Percentiles rank a stretch among this genome's conserved stretches.
Evolutionary conservation across 2,329 filamentous ascomycete genomes (phyloP).

Genomic region (Stylonectria norvegica): DNA sequence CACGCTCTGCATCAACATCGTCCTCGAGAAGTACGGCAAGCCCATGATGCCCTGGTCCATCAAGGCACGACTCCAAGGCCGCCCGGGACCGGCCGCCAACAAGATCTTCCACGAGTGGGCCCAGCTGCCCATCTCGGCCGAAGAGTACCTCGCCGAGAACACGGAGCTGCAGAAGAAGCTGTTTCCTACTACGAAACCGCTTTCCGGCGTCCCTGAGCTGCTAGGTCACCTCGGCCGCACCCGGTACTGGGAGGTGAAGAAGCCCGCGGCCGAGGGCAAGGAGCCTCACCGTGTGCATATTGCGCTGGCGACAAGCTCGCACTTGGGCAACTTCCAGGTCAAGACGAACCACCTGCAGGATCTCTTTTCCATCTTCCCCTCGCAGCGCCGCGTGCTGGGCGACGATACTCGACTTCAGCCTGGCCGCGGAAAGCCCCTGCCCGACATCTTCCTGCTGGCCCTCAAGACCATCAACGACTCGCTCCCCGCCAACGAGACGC

Average conservation of each 20-base stretch:
- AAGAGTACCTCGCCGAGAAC: conserved; percentile 62
- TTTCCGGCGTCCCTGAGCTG: conserved; percentile 73
- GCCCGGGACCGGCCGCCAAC: conserved; percentile 52
- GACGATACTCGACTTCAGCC: conserved; percentile 75
- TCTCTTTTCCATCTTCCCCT: conserved; percentile 63
- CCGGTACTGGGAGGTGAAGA: conserved; percentile 45
- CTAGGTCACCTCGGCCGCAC: conserved; percentile 57
- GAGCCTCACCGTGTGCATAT: conserved; percentile 59
- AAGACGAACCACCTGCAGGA: conserved; percentile 65
- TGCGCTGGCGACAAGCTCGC: conserved; percentile 80
- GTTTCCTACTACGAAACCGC: conserved; percentile 71
- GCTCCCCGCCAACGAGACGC: conserved; percentile 57
- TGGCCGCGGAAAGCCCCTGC: conserved; percentile 88
- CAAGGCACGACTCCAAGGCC: conserved; percentile 77
- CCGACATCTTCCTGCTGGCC: conserved; percentile 90
- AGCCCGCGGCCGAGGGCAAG: conserved; percentile 17
- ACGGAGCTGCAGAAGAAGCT: conserved; percentile 61
- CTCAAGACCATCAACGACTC: conserved; percentile 79
- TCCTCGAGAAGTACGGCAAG: conserved; percentile 71
- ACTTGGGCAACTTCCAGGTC: conserved; percentile 67
- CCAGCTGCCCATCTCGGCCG: conserved; percentile 69
- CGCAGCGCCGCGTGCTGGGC: conserved; percentile 72
- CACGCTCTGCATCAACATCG: conserved; percentile 75
- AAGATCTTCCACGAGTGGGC: conserved; percentile 73
- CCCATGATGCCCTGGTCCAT: conserved; percentile 85